Evolutionary conservation across 208 protist genomes (phyloP).

Genomic region (Trypanosoma mega): DNA sequence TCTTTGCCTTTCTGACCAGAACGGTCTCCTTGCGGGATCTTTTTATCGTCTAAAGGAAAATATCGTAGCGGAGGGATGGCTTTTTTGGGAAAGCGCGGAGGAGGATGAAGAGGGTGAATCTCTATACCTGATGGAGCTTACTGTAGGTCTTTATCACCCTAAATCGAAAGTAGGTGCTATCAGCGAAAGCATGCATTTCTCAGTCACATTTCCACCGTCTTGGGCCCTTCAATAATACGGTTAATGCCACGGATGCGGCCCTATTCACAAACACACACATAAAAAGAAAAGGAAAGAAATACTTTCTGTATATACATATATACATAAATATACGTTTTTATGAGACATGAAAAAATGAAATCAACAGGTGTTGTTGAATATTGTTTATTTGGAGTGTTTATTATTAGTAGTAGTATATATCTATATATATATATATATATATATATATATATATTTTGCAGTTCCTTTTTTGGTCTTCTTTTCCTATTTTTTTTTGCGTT

Average conservation of each 20-base stretch:
- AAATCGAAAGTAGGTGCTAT: neutral
- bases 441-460: constrained; percentile 16
- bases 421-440: constrained; percentile 6
- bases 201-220: neutral
- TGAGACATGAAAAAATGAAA: too few relatives aligned
- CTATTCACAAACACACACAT: too few relatives aligned
- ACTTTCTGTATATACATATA: too few relatives aligned
- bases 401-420: neutral
- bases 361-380: too few relatives aligned
- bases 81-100: constrained; percentile 31
- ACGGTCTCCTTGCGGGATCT: constrained; percentile 30
- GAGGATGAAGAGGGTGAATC: constrained; percentile 10
- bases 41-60: constrained; percentile 37
- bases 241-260: too few relatives aligned
- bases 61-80: constrained; percentile 63
- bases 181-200: constrained; percentile 13
- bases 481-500: constrained; percentile 14
- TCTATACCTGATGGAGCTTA: constrained; percentile 19
- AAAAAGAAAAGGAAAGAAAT: too few relatives aligned
- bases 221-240: constrained; percentile 1
- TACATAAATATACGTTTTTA: too few relatives aligned
- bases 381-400: too few relatives aligned
- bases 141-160: constrained; percentile 4
- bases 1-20: constrained; percentile 22
- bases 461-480: constrained; percentile 8